These are phyloP conservation scores for Venturia pyrina DNA, from an alignment of 2,329 filamentous ascomycete genomes.

Conservation along the genomic window DNA sequence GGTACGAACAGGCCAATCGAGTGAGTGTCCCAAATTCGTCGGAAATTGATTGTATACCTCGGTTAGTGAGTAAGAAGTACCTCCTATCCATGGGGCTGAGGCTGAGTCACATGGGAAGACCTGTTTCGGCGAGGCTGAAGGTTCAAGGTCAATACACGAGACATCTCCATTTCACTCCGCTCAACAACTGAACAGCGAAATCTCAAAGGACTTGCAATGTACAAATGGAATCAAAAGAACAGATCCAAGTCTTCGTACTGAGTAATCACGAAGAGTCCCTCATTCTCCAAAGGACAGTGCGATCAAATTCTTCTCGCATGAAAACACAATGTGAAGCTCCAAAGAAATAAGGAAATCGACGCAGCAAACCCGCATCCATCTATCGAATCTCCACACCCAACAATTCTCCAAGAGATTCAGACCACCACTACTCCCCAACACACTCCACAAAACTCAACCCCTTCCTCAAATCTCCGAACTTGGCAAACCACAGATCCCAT, in stretches of 20 bases:
- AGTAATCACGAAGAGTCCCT: no score
- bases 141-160: no score
- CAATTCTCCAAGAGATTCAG: not conserved
- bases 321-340: no score
- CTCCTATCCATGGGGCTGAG: not conserved
- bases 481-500: constrained; percentile 32
- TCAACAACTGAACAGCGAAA: no score
- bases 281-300: no score
- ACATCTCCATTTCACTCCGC: no score
- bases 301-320: no score
- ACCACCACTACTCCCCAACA: not conserved
- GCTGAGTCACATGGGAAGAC: not conserved
- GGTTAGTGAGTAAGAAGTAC: not conserved
- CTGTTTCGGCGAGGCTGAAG: no score
- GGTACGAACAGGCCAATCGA: not conserved
- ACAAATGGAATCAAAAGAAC: no score
- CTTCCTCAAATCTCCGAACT: constrained; percentile 31
- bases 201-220: no score
- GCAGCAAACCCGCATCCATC: not conserved
- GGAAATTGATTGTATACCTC: not conserved
- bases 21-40: not conserved
- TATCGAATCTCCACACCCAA: not conserved
- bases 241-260: no score
- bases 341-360: no score
- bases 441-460: constrained; percentile 26